phyloP scores from a whole-genome alignment of 2,329 filamentous ascomycete genomes.

The Talaromyces sp. region DNA sequence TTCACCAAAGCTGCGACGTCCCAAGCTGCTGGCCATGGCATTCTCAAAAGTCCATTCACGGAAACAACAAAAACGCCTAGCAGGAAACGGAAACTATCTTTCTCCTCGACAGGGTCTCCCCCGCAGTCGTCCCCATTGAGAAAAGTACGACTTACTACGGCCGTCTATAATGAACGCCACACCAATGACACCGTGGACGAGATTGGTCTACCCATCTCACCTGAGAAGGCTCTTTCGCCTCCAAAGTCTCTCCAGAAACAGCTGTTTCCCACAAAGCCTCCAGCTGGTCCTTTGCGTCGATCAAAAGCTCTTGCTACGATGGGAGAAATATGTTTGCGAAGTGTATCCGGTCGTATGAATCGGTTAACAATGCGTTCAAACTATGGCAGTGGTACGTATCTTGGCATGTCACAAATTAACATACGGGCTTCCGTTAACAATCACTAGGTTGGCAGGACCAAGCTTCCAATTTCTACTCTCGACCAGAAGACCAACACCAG shows the following conservation, averaged over 20 bases:
- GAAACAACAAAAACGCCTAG: slow-evolving; percentile 35
- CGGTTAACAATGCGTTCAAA: slow-evolving; percentile 30
- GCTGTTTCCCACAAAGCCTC: slow-evolving; percentile 11
- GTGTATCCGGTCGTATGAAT: slow-evolving; percentile 26
- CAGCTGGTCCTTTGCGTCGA: slow-evolving; percentile 29
- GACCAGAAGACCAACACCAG: slow-evolving; percentile 49
- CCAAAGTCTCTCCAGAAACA: slow-evolving; percentile 10
- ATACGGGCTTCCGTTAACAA: neutral
- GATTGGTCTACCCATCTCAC: slow-evolving; percentile 14
- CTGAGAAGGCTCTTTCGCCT: slow-evolving; percentile 1
- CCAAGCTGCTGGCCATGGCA: slow-evolving; percentile 13
- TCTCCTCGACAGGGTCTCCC: slow-evolving; percentile 42
- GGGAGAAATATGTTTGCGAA: slow-evolving; percentile 36
- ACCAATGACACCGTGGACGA: slow-evolving; percentile 21
- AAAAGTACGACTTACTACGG: slow-evolving; percentile 31
- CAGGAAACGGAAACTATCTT: slow-evolving; percentile 42
- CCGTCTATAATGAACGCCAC: slow-evolving; percentile 26
- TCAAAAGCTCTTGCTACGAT: slow-evolving; percentile 32
- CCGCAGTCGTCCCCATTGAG: slow-evolving; percentile 47
- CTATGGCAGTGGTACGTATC: slow-evolving; percentile 31
- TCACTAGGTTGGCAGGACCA: slow-evolving; percentile 52
- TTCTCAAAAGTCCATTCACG: slow-evolving; percentile 21
- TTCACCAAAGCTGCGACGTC: slow-evolving; percentile 32
- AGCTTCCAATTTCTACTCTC: slow-evolving; percentile 56
- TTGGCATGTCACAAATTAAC: neutral